phyloP scores from a whole-genome alignment of 352 stramenopile species.

The Phytopythium vexans region DNA sequence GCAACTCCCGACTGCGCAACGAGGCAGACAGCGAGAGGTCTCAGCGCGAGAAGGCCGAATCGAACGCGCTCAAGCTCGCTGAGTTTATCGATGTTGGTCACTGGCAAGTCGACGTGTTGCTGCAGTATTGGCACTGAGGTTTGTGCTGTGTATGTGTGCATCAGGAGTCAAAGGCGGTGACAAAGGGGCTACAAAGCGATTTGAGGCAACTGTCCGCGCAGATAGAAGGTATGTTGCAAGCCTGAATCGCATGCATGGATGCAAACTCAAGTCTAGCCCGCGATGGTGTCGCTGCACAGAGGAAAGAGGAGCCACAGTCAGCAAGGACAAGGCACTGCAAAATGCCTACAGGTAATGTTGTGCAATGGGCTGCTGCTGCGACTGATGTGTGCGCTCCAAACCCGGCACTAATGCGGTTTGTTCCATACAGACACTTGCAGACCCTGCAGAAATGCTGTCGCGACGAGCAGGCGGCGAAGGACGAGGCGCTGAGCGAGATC shows the following conservation, averaged over 20 bases:
- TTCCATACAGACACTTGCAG: conserved; percentile 13
- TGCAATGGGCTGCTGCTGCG: conserved; percentile 4
- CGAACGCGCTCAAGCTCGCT: conserved; percentile 23
- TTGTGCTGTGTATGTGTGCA: conserved; percentile 1
- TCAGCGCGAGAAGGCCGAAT: conserved; percentile 41
- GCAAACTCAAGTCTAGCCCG: no score
- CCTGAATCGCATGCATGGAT: no score
- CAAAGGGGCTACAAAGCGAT: conserved; percentile 31
- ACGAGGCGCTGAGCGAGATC: conserved; percentile 26
- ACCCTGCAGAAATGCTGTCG: conserved; percentile 19
- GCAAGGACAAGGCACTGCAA: conserved; percentile 24
- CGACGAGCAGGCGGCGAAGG: conserved; percentile 24
- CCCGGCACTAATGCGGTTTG: background rate
- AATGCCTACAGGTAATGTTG: conserved; percentile 18
- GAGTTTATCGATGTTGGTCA: conserved; percentile 27
- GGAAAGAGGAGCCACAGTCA: conserved; percentile 13
- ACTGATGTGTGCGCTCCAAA: background rate
- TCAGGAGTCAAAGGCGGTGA: conserved; percentile 37
- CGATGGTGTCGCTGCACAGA: conserved; percentile 9
- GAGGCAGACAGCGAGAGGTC: conserved; percentile 50
- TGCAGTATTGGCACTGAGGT: background rate
- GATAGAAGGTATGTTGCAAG: conserved; percentile 22
- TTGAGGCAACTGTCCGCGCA: conserved; percentile 26
- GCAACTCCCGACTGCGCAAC: conserved; percentile 30
- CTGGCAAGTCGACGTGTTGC: conserved; percentile 2